Evolutionary conservation across 1,139 yeast genomes (phyloP), one percentile per base, ranked within the genome.

Genomic region (Meyerozyma guilliermondii): DNA sequence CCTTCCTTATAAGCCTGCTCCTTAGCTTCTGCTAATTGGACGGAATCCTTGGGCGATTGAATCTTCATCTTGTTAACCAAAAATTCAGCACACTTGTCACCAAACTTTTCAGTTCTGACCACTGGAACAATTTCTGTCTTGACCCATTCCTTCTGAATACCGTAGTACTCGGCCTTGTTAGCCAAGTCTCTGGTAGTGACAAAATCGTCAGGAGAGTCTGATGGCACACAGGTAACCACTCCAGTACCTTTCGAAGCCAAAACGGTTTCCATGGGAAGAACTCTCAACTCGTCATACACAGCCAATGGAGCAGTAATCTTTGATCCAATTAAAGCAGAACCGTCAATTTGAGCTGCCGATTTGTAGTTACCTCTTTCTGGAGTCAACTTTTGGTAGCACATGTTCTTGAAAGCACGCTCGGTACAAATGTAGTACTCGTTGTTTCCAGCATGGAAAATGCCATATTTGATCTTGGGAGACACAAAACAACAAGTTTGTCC

Each of bases 401-500:
- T 92, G 76, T 92, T 92, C 71, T 89, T 91, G 78, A 89, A 94
- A n/a, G 98, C 95, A 62, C 98, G 86, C 66, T 87, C 86, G 44
- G 98, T 92, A 58, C 95, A 84, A 60, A 92, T 83, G 67, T 71
- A 89, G 70, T 83, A 87, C 52, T 79, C 79, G 42, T 68, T 69
- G 54, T 86, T 81, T 49, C 95, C 95, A 45, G 91, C 95, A 61
- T 88, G 87, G 62, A 87, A 94, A 42, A 92, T 66, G 60, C 98
- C 98, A 60, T 94, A 92, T 43, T 78, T 80, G 56, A 92, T 87
- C 71, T 87, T 89, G 59, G 98, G 97, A 39, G 96, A 87, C 27
- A 92, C 98, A 58, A 92, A 94, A 76, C 98, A 91, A 75, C 96
- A 87, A 3, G 96, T 86, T 74, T 94, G 98, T 51, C 98, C 98